phyloP scores from a whole-genome alignment of 1,284 basidiomycete genomes.

The Marasmius oreades region DNA sequence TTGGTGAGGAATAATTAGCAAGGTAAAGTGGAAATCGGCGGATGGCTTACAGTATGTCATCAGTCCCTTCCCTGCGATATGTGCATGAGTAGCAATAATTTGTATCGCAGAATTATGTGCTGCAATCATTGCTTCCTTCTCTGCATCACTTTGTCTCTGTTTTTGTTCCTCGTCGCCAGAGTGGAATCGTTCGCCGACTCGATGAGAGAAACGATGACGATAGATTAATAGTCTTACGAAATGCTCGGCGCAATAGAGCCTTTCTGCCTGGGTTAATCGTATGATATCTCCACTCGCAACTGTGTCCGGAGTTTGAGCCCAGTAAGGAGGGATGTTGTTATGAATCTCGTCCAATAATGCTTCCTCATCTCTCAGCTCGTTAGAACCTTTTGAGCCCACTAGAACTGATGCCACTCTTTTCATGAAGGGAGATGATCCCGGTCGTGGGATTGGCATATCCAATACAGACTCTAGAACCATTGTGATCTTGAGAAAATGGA shows the following conservation, averaged over 20 bases:
- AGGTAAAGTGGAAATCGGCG: not conserved
- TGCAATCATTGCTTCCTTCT: slow-evolving; percentile 64
- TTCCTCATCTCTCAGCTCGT: slow-evolving; percentile 78
- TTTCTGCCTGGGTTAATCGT: slow-evolving; percentile 81
- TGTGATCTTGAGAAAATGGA: slow-evolving; percentile 71
- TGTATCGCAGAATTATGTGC: slow-evolving; percentile 74
- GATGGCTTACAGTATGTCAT: slow-evolving; percentile 84
- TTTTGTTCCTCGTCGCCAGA: slow-evolving; percentile 45
- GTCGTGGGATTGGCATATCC: slow-evolving; percentile 65
- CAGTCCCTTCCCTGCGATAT: slow-evolving; percentile 81
- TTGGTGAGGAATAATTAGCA: slow-evolving; percentile 2
- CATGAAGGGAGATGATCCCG: slow-evolving; percentile 58
- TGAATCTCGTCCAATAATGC: slow-evolving; percentile 76
- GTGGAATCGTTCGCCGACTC: slow-evolving; percentile 60
- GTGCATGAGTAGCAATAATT: slow-evolving; percentile 78
- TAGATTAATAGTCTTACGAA: slow-evolving; percentile 80
- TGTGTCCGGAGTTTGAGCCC: slow-evolving; percentile 78
- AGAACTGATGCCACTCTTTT: slow-evolving; percentile 54
- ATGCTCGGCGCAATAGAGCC: slow-evolving; percentile 81
- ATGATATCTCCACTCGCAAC: slow-evolving; percentile 83
- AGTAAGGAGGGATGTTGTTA: slow-evolving; percentile 67
- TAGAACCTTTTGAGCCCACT: slow-evolving; percentile 48
- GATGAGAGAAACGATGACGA: slow-evolving; percentile 69
- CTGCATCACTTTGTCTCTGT: slow-evolving; percentile 54
- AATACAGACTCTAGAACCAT: slow-evolving; percentile 81